Evolutionary conservation across 179 eudicot genomes (phyloP), one percentile per base, ranked within the genome.

Genomic region (Silene vulgaris): DNA sequence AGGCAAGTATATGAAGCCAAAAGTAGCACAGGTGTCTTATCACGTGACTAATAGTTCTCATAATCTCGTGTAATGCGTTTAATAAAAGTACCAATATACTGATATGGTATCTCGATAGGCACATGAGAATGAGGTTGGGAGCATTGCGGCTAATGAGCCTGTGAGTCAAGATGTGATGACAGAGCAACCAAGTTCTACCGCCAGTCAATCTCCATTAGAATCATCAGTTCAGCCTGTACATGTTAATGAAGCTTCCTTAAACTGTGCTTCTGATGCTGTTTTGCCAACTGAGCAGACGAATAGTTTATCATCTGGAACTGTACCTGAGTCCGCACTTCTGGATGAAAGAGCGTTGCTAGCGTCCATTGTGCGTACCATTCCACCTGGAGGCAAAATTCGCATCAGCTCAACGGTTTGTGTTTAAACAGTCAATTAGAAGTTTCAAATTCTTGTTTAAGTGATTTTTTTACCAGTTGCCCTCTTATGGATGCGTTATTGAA

Each of bases 321-420:
- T 78, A 69, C 72, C 78, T 32, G 97, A 90, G 76, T 7, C 77
- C 67, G 35, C 84, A 75, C 90, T 96, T 45, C 91, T 96, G 70
- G 99, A 91, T 71, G 96, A 91, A 82, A 88, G 94, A 79, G 84
- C 91, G 3, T 84, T 96, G 85, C 75, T 96, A 86, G 90, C 95
- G 63, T 88, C 90, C 78, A 86, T 96, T 76, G 98, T 84, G 78
- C 98, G 99, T 23, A 91, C 99, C 28, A 87, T 96, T 19, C 98
- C 98, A 45, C 90, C 97, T 76, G 87, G 92, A 76, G 98, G 98
- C 73, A 87, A 83, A 84, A 91, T 94, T 71, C 87, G 89, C 81
- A 93, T 96, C 72, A 94, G 98, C 84, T 88, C 98, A 76, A 93
- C 98, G 78, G 99, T 96, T 64, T 80, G 96, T 78, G 66, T 64